Base-by-base conservation (phyloP, 2,329 filamentous ascomycete species). In the Colletotrichum scovillei region DNA sequence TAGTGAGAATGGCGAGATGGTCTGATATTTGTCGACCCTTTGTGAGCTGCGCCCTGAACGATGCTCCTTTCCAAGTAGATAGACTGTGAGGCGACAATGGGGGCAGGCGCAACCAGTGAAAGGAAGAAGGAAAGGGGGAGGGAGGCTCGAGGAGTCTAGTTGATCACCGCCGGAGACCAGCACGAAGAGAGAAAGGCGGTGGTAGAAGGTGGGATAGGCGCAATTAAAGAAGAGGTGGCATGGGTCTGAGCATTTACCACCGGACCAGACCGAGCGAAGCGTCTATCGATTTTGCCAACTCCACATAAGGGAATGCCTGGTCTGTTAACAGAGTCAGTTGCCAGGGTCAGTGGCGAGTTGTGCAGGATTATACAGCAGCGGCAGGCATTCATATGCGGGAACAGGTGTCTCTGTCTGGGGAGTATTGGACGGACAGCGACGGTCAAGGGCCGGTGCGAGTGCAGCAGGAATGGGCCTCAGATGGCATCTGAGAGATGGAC, bases 241-340 rank as follows among this genome's bases (percentile, higher is more conserved):
- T 69, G 42, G 59, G 66, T 55, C 70, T 69, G 59, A 72, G 70
- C 58, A 68, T 71, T 24, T 59, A 67, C 70, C 66, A 69, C 66
- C 70, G 66, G 58, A 64, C 66, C 66, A 72, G 69, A 69, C 69
- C 69, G 69, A 72, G 70, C 70, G 70, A 72, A 72, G 66, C 59
- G 55, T 69, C 70, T 64, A 64, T 64, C 70, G 66, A 64, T 64
- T 64, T 32, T 42, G 66, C 53, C 66, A 58, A 59, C 69, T 63
- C 69, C 69, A 69, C 66, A n/a, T n/a, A 38, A 69, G 66, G 67
- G 53, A 63, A 72, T 63, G 66, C 66, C 69, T 69, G 59, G 28
- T 49, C 55, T 71, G n/a, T 32, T 32, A 24, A 42, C 28, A 68
- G 66, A 72, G 70, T 64, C 66, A 72, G 66, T 72, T 59, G 46